Evolutionary conservation across 768 basidiomycete species (phyloP).

Genomic region (Podaxis rugospora): DNA sequence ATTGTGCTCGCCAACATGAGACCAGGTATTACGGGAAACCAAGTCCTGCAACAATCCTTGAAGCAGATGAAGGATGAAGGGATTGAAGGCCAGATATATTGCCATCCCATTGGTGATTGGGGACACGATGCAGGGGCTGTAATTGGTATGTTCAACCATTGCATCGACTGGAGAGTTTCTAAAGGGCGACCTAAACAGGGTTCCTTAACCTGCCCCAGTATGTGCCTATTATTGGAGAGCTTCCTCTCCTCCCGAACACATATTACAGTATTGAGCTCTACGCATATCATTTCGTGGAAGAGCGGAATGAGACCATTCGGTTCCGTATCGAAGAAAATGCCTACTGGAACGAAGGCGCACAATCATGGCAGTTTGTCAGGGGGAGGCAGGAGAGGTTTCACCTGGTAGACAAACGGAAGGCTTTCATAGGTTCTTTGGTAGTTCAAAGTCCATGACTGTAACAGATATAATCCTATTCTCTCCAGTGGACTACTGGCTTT

Average conservation of each 20-base stretch:
- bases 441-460: constrained; percentile 15
- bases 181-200: constrained; percentile 20
- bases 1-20: constrained; percentile 40
- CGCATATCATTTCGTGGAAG: constrained; percentile 43
- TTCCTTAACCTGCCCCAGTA: constrained; percentile 39
- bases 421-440: constrained; percentile 11
- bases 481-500: not conserved
- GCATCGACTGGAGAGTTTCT: not conserved
- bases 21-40: constrained; percentile 42
- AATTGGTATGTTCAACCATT: constrained; percentile 24
- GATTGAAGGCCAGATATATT: constrained; percentile 46
- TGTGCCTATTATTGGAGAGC: constrained; percentile 44
- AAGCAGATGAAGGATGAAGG: constrained; percentile 40
- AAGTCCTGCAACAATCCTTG: constrained; percentile 35
- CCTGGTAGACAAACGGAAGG: constrained; percentile 28
- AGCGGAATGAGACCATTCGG: constrained; percentile 42
- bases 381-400: constrained; percentile 47
- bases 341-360: constrained; percentile 32
- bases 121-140: constrained; percentile 50
- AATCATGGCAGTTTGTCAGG: constrained; percentile 43
- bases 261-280: constrained; percentile 54
- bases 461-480: not conserved
- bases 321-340: constrained; percentile 43
- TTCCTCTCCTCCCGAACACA: constrained; percentile 42
- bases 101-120: constrained; percentile 53